These are phyloP conservation scores for Pyrrhoderma lamaoense DNA, from an alignment of 1,284 basidiomycete genomes.

Conservation along the genomic window DNA sequence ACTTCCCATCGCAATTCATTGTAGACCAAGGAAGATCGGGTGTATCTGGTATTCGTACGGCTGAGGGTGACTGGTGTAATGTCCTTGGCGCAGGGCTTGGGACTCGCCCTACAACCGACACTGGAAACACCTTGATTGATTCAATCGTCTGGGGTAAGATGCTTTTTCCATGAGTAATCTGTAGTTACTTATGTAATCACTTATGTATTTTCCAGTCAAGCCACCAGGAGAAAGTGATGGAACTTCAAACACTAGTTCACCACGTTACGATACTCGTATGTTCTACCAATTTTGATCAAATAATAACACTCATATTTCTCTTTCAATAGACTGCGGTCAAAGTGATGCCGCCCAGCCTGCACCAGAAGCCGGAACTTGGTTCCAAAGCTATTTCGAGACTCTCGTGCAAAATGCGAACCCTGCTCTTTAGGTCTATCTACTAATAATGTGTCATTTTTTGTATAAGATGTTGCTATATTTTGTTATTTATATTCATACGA, in stretches of 20 bases:
- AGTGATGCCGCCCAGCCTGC: constrained; percentile 25
- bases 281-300: neutral
- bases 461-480: no score
- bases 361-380: constrained; percentile 26
- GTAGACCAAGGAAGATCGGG: constrained; percentile 21
- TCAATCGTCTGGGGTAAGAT: constrained; percentile 18
- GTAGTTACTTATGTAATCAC: constrained; percentile 6
- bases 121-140: constrained; percentile 20
- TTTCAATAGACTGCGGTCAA: constrained; percentile 18
- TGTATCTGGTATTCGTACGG: constrained; percentile 18
- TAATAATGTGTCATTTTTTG: no score
- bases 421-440: constrained; percentile 21
- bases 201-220: constrained; percentile 21
- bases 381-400: constrained; percentile 25
- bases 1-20: constrained; percentile 21
- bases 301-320: neutral
- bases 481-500: no score
- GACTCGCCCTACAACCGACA: constrained; percentile 18
- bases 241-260: constrained; percentile 24
- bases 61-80: constrained; percentile 22
- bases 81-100: constrained; percentile 22
- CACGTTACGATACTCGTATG: constrained; percentile 24
- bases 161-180: neutral
- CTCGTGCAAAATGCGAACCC: constrained; percentile 26
- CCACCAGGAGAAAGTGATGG: constrained; percentile 27